Percentiles rank a stretch among this genome's conserved stretches.
Conservation (phyloP, 2,329 filamentous ascomycete genomes). For the Tothia fuscella region DNA sequence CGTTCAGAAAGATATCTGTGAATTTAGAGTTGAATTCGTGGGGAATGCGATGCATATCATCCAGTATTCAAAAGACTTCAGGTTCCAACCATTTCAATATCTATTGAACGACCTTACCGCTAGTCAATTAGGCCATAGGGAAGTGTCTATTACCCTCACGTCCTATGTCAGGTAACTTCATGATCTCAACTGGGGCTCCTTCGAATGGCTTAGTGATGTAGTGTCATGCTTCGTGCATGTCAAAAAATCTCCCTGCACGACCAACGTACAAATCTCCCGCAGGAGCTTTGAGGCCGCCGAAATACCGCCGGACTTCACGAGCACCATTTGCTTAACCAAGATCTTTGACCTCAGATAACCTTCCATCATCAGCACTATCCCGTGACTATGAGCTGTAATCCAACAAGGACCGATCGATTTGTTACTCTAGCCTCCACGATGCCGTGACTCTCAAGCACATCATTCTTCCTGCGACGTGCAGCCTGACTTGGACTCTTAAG, state of each 20-base stretch:
- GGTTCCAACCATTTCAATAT: constrained; percentile 3
- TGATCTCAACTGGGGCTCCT: constrained; percentile 1
- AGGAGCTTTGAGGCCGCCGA: not conserved
- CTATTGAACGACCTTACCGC: constrained; percentile 5
- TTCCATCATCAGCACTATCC: constrained; percentile 5
- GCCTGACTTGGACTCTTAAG: too few relatives aligned
- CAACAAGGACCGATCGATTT: constrained; percentile 9
- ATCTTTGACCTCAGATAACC: not conserved
- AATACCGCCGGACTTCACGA: constrained; percentile 5
- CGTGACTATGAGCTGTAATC: constrained; percentile 11
- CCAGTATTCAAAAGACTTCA: too few relatives aligned
- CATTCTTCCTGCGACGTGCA: constrained; percentile 8
- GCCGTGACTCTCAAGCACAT: constrained; percentile 8
- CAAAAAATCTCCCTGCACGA: constrained; percentile 10
- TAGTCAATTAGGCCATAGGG: constrained; percentile 11
- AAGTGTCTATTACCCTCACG: constrained; percentile 10
- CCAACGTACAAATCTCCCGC: constrained; percentile 1
- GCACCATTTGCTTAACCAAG: not conserved
- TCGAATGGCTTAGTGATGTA: constrained; percentile 4
- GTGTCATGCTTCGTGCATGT: constrained; percentile 2
- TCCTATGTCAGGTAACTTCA: constrained; percentile 5
- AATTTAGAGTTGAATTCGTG: too few relatives aligned
- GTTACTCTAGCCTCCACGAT: constrained; percentile 10
- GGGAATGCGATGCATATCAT: too few relatives aligned
- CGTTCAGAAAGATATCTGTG: too few relatives aligned